These are phyloP conservation scores for Fusarium domesticum DNA, from an alignment of 2,329 filamentous ascomycete genomes.

Conservation along the genomic window DNA sequence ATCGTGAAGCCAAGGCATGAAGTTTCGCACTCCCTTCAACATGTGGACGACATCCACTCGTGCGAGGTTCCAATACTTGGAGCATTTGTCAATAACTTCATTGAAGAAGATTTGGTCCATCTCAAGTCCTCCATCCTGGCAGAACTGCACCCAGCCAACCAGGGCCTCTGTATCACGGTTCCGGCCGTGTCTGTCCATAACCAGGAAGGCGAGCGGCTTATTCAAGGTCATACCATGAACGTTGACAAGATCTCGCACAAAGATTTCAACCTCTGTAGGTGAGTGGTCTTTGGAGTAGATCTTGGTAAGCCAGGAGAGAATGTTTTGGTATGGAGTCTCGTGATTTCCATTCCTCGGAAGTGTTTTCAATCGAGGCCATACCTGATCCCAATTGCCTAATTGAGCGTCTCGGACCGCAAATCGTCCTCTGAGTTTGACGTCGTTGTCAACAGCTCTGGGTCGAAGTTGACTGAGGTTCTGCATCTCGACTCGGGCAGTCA, in stretches of 20 bases:
- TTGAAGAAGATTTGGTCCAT: slow-evolving; percentile 32
- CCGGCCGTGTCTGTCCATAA: slow-evolving; percentile 32
- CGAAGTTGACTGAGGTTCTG: slow-evolving; percentile 19
- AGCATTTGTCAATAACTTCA: slow-evolving; percentile 29
- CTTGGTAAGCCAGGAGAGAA: slow-evolving; percentile 35
- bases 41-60: slow-evolving; percentile 23
- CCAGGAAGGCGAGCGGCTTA: slow-evolving; percentile 28
- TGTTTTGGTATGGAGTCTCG: slow-evolving; percentile 24
- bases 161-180: slow-evolving; percentile 29
- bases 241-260: slow-evolving; percentile 30
- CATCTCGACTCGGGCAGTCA: slow-evolving; percentile 27
- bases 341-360: slow-evolving; percentile 20
- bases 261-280: slow-evolving; percentile 27
- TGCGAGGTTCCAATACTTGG: slow-evolving; percentile 34
- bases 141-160: slow-evolving; percentile 35
- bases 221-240: slow-evolving; percentile 28
- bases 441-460: slow-evolving; percentile 15
- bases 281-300: slow-evolving; percentile 28
- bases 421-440: slow-evolving; percentile 29
- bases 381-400: slow-evolving; percentile 29
- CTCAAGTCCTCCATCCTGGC: slow-evolving; percentile 27
- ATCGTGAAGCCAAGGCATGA: slow-evolving; percentile 22
- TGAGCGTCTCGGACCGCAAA: slow-evolving; percentile 30
- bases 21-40: slow-evolving; percentile 29
- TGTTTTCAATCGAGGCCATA: slow-evolving; percentile 18